Conservation (phyloP, 495 filamentous ascomycete species). For the Daldinia loculata region DNA sequence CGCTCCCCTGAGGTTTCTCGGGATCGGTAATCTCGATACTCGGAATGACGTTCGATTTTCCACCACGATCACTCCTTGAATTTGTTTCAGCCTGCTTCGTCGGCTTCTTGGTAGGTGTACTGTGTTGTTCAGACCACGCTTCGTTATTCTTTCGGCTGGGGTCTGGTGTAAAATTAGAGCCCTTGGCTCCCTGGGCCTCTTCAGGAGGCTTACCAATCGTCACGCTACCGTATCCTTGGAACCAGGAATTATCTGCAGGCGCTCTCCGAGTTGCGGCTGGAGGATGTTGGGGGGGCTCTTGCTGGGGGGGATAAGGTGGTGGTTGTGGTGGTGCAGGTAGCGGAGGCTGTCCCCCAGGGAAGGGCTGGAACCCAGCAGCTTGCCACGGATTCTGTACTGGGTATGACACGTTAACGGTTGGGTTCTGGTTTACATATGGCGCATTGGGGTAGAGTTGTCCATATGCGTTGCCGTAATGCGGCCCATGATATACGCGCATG, state of each 20-base stretch:
- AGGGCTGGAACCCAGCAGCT: slow-evolving; percentile 30
- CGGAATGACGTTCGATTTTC: slow-evolving; percentile 41
- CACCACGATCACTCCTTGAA: slow-evolving; percentile 27
- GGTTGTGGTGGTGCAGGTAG: neutral
- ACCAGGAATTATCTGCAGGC: slow-evolving; percentile 16
- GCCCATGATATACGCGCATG: slow-evolving; percentile 60
- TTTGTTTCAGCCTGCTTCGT: neutral
- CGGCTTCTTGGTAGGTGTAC: neutral
- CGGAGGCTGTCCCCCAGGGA: slow-evolving; percentile 25
- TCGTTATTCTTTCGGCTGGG: slow-evolving; percentile 1
- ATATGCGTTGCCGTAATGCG: slow-evolving; percentile 55
- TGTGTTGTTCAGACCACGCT: neutral
- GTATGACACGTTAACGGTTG: slow-evolving; percentile 37
- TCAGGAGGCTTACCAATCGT: slow-evolving; percentile 17
- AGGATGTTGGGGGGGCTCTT: neutral
- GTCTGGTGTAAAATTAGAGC: slow-evolving; percentile 6
- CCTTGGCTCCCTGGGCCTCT: neutral
- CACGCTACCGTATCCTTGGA: slow-evolving; percentile 38
- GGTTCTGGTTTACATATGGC: slow-evolving; percentile 15
- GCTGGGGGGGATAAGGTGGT: neutral
- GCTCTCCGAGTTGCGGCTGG: neutral
- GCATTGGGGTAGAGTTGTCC: slow-evolving; percentile 42
- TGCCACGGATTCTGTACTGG: slow-evolving; percentile 42
- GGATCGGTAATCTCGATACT: slow-evolving; percentile 14
- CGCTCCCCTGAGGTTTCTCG: slow-evolving; percentile 2